Evolutionary conservation across 148 eudicot species (phyloP).

Genomic region (Rheum nobile): DNA sequence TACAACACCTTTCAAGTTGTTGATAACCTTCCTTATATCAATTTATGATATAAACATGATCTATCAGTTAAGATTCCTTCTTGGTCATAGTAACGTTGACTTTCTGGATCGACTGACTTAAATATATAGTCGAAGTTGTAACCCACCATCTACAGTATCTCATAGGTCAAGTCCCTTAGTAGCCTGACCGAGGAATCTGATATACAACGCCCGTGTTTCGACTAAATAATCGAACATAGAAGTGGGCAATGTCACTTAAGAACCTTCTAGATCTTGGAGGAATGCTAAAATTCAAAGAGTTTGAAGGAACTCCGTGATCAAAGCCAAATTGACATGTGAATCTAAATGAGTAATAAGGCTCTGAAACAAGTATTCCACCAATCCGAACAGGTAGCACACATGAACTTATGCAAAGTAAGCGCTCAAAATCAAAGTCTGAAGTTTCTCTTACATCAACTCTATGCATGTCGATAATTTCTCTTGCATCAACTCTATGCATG

Average conservation of each 20-base stretch:
- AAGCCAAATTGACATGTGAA: neutral
- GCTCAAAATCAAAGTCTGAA: neutral
- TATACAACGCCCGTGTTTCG: neutral
- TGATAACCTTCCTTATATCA: neutral
- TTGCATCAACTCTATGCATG: neutral
- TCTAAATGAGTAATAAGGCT: neutral
- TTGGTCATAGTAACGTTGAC: neutral
- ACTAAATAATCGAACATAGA: neutral
- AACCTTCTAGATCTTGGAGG: neutral
- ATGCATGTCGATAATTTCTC: no score
- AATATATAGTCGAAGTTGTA: neutral
- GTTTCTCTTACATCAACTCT: no score
- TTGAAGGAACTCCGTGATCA: neutral
- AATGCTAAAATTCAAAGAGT: neutral
- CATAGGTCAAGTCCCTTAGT: neutral
- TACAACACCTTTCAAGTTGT: neutral
- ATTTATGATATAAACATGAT: neutral
- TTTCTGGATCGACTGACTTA: neutral
- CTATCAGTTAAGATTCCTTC: neutral
- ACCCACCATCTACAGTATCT: neutral
- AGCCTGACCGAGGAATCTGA: neutral
- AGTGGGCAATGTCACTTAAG: neutral
- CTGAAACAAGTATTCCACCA: neutral
- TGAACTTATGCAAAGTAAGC: neutral
- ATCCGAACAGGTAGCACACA: neutral